A percentile compares a stretch with the other conserved stretches of the same genome.
These are phyloP conservation scores for Backusella macrospora DNA, from an alignment of 192 early-diverging fungal genomes.

Conservation along the genomic window DNA sequence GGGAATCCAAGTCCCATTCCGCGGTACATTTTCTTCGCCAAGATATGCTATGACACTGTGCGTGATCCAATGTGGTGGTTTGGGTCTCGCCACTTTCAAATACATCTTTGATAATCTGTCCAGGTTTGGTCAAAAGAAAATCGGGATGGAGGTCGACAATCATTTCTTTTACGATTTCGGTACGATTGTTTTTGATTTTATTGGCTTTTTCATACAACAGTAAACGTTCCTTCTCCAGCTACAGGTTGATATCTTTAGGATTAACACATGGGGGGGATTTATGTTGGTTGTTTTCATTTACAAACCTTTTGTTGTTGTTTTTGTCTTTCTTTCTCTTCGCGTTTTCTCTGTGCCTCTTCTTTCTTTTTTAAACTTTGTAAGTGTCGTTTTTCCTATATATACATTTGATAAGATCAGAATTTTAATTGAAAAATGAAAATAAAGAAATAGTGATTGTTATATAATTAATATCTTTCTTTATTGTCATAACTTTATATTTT, in stretches of 20 bases:
- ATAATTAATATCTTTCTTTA: too few relatives aligned
- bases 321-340: neutral
- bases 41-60: conserved; percentile 29
- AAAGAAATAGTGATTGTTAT: too few relatives aligned
- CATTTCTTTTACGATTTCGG: conserved; percentile 44
- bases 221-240: conserved; percentile 26
- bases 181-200: conserved; percentile 31
- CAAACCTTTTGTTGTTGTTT: conserved; percentile 8
- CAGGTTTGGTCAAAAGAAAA: conserved; percentile 34
- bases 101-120: conserved; percentile 26
- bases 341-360: conserved; percentile 6
- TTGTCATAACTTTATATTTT: too few relatives aligned
- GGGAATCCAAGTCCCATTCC: conserved; percentile 38
- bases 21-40: conserved; percentile 41
- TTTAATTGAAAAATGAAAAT: neutral
- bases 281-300: too few relatives aligned
- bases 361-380: conserved; percentile 16
- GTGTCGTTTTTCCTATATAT: conserved; percentile 1
- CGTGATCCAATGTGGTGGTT: neutral
- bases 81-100: conserved; percentile 16
- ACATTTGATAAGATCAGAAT: neutral
- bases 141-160: conserved; percentile 43
- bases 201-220: conserved; percentile 40
- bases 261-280: too few relatives aligned
- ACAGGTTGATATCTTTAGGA: too few relatives aligned